These are phyloP conservation scores for Plectosphaerella cucumerina DNA, from an alignment of 2,329 filamentous ascomycete genomes.

Conservation along the genomic window DNA sequence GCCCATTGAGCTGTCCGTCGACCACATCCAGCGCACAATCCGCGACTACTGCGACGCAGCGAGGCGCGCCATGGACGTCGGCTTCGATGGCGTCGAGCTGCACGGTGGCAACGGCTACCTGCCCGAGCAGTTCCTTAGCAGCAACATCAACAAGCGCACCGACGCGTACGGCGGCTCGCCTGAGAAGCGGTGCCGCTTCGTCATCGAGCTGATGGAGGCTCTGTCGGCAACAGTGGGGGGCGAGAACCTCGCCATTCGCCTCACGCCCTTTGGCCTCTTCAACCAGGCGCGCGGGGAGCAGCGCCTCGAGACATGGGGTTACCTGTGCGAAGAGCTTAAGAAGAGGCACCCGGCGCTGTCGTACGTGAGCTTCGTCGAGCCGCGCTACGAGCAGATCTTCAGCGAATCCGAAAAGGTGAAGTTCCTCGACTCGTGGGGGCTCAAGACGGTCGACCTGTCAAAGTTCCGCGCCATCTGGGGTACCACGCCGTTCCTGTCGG, in stretches of 20 bases:
- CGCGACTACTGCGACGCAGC: conserved; percentile 23
- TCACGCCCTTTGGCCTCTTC: conserved; percentile 45
- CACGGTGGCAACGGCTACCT: conserved; percentile 36
- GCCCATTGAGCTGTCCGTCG: conserved; percentile 28
- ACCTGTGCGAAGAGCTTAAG: conserved; percentile 45
- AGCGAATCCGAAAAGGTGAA: conserved; percentile 42
- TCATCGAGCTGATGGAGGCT: conserved; percentile 47
- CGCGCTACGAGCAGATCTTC: conserved; percentile 49
- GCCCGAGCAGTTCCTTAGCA: conserved; percentile 32
- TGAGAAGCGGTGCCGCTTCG: conserved; percentile 41
- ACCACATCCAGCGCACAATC: conserved; percentile 33
- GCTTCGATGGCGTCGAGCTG: conserved; percentile 42
- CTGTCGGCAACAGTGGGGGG: conserved; percentile 38
- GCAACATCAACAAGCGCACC: conserved; percentile 29
- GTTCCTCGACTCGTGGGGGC: conserved; percentile 42
- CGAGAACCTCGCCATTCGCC: conserved; percentile 38
- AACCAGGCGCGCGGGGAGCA: conserved; percentile 47
- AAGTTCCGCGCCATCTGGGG: conserved; percentile 47
- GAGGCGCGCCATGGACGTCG: conserved; percentile 45
- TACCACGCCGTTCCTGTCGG: conserved; percentile 49
- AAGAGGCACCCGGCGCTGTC: conserved; percentile 34
- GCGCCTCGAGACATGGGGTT: conserved; percentile 47
- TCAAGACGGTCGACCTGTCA: conserved; percentile 38
- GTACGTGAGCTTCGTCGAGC: conserved; percentile 54
- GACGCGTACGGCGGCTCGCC: conserved; percentile 29